Base-by-base conservation (phyloP, 2,329 filamentous ascomycete genomes). In the Sclerotinia nivalis region DNA sequence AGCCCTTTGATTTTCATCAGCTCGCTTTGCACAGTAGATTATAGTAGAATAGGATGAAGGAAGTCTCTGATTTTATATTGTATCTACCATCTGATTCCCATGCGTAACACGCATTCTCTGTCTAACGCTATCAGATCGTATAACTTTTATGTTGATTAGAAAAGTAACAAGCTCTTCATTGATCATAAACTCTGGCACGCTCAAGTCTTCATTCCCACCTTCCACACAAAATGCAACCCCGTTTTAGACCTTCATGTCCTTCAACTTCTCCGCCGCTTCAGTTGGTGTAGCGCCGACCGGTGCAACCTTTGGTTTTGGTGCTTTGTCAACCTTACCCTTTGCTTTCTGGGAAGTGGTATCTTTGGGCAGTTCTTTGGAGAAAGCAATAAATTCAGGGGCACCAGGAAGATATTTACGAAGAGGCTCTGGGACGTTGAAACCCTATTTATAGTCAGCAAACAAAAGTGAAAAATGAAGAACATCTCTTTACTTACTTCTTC, bases 321-420 rank as follows among this genome's bases (percentile, higher is more conserved):
- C 74, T 69, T 78, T 78, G 8, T 76, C 73, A 43, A 65, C 72
- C 71, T 78, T 79, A 31, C 76, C 78, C 77, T 83, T 82, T 10
- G 77, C 80, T 80, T 89, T 89, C 73, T 84, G 81, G 54, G 87
- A 89, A 52, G 88, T 90, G 15, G 86, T 85, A 75, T 93, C 89
- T 81, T 95, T 94, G 15, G 92, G 89, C 50, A 95, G 84, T 75
- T 97, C 95, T 83, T 93, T 96, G 68, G 89, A 88, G 79, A 91
- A 99, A 1, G 93, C 92, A 72, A 99, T 85, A 81, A 97, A 97
- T 64, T 95, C 93, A 1, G 93, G 93, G 54, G 93, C 86, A 47
- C 94, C 95, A 2, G 94, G 93, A 66, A 98, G 90, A 80, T 96
- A 98, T 82, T 93, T 95, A 75, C 92, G 88, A 71, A 97, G 86